Conservation (phyloP, 352 stramenopile genomes). For the Plasmopara muralis region DNA sequence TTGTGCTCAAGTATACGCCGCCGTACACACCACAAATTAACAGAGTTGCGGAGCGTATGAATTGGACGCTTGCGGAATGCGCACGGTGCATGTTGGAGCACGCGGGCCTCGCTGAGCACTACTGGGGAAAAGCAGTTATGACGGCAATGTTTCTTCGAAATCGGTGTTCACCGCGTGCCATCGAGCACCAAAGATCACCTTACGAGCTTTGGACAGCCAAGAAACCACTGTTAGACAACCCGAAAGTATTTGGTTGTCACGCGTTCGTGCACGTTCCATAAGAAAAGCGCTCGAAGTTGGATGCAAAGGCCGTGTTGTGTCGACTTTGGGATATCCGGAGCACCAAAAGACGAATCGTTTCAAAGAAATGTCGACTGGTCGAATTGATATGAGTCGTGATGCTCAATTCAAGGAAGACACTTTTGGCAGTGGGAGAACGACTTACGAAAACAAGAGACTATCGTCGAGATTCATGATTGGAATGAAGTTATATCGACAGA, state of each 20-base stretch:
- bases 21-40: too few species aligned
- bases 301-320: not conserved
- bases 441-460: too few species aligned
- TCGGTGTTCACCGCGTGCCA: not conserved
- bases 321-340: not conserved
- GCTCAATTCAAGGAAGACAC: too few species aligned
- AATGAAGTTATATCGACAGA: too few species aligned
- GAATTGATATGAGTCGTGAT: not conserved
- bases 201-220: not conserved
- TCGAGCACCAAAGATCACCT: not conserved
- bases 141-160: not conserved
- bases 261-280: not conserved
- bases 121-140: slow-evolving; percentile 1
- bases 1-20: too few species aligned
- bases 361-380: not conserved
- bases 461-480: too few species aligned
- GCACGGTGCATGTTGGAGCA: not conserved
- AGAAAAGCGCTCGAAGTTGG: not conserved
- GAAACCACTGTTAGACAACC: not conserved
- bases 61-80: not conserved
- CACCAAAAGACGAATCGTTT: not conserved
- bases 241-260: too few species aligned
- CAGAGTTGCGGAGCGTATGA: too few species aligned
- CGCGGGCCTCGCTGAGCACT: not conserved
- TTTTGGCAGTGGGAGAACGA: not conserved